Evolutionary conservation across 306 rosid species (phyloP).

Genomic region (Cotoneaster glaucophyllus): DNA sequence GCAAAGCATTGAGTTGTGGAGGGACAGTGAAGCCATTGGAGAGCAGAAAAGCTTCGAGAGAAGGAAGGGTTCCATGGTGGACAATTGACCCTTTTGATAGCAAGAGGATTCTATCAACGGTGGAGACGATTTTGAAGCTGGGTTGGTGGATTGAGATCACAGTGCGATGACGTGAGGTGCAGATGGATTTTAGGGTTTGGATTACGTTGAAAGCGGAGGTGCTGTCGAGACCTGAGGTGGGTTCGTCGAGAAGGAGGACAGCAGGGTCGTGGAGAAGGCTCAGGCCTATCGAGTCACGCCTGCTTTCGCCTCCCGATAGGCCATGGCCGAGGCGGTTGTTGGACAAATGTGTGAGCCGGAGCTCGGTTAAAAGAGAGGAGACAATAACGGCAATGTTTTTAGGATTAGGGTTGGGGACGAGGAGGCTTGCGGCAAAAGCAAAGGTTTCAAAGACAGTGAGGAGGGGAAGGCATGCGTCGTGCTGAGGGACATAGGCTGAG

Average conservation of each 20-base stretch:
- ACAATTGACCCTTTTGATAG: slow-evolving; percentile 61
- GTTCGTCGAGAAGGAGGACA: slow-evolving; percentile 76
- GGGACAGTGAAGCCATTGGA: slow-evolving; percentile 68
- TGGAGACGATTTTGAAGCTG: slow-evolving; percentile 69
- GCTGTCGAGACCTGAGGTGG: slow-evolving; percentile 93
- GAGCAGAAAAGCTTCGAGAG: slow-evolving; percentile 48
- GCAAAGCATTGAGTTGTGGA: slow-evolving; percentile 82
- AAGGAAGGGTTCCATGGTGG: slow-evolving; percentile 65
- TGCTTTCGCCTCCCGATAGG: slow-evolving; percentile 73
- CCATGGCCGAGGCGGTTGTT: slow-evolving; percentile 55
- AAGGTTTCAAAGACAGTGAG: slow-evolving; percentile 85
- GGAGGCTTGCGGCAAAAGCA: slow-evolving; percentile 64
- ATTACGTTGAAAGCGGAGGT: slow-evolving; percentile 73
- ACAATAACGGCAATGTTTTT: slow-evolving; percentile 32
- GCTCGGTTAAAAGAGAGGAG: slow-evolving; percentile 52
- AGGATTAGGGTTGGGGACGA: slow-evolving; percentile 49
- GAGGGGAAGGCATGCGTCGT: slow-evolving; percentile 70
- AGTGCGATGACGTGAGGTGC: slow-evolving; percentile 55
- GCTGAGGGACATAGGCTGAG: slow-evolving; percentile 89
- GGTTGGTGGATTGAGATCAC: slow-evolving; percentile 85
- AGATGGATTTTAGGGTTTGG: slow-evolving; percentile 64
- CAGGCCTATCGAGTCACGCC: slow-evolving; percentile 77
- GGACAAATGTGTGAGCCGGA: slow-evolving; percentile 54
- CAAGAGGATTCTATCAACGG: slow-evolving; percentile 57
- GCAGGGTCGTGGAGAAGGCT: slow-evolving; percentile 87